A percentile compares a stretch with the other conserved stretches of the same genome.
These are phyloP conservation scores for Penicillium bialowiezense DNA, from an alignment of 495 filamentous ascomycete species.

Conservation along the genomic window DNA sequence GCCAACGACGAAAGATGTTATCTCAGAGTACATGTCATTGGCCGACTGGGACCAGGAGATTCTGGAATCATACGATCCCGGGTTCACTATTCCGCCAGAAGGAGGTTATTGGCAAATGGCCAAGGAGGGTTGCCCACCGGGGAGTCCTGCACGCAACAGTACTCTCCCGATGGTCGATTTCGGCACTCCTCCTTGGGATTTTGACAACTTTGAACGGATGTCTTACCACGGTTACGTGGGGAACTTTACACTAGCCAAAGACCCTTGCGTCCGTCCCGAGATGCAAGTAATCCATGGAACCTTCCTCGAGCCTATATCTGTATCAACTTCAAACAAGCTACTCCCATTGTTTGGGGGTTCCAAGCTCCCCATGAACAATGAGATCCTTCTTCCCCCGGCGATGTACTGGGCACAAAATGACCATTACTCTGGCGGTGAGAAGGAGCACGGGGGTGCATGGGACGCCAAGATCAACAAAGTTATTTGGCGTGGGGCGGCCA, in stretches of 20 bases:
- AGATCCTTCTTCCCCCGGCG: slow-evolving; percentile 67
- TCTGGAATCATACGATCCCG: neutral
- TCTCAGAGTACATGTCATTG: slow-evolving; percentile 29
- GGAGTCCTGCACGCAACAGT: slow-evolving; percentile 47
- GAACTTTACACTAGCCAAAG: slow-evolving; percentile 56
- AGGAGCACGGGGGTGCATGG: slow-evolving; percentile 49
- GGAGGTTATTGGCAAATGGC: slow-evolving; percentile 53
- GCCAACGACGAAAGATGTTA: slow-evolving; percentile 7
- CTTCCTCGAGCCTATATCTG: slow-evolving; percentile 58
- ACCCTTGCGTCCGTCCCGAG: slow-evolving; percentile 57
- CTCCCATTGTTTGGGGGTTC: slow-evolving; percentile 67
- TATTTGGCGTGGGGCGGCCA: slow-evolving; percentile 48
- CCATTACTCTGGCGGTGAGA: slow-evolving; percentile 53
- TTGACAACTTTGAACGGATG: slow-evolving; percentile 31
- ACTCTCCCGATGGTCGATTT: slow-evolving; percentile 34
- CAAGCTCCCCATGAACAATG: slow-evolving; percentile 69
- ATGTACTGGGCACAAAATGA: slow-evolving; percentile 66
- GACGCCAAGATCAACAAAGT: slow-evolving; percentile 46
- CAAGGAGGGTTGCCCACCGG: slow-evolving; percentile 51
- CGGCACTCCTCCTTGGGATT: slow-evolving; percentile 25
- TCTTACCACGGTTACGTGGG: slow-evolving; percentile 52
- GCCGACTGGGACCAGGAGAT: slow-evolving; percentile 8
- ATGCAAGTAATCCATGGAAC: slow-evolving; percentile 60
- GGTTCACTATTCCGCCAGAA: neutral
- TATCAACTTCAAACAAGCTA: slow-evolving; percentile 51